Conservation (phyloP, 2,329 filamentous ascomycete genomes). For the Nigrospora osmanthi region DNA sequence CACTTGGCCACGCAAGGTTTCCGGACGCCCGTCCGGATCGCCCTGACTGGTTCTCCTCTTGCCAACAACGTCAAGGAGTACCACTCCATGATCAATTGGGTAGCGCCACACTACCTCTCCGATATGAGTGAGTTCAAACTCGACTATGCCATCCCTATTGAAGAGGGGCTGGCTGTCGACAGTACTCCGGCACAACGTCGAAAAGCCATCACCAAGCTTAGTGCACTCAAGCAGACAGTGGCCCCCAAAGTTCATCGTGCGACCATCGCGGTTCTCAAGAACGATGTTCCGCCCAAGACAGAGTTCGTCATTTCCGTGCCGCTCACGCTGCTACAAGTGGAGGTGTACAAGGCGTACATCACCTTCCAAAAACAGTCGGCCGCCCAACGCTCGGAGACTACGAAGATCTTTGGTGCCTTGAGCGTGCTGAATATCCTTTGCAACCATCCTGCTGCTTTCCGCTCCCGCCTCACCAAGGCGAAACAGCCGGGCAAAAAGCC, state of each 20-base stretch:
- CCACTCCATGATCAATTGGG: conserved; percentile 81
- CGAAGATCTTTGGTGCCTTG: conserved; percentile 25
- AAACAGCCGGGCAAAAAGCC: conserved; percentile 3
- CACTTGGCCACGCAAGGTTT: conserved; percentile 50
- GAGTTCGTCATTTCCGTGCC: conserved; percentile 77
- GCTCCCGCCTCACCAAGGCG: conserved; percentile 22
- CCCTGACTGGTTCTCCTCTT: conserved; percentile 79
- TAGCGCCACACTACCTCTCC: conserved; percentile 72
- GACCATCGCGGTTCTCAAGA: conserved; percentile 56
- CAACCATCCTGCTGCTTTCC: conserved; percentile 43
- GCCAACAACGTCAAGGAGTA: conserved; percentile 82
- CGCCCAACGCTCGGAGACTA: not conserved
- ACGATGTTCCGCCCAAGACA: conserved; percentile 64
- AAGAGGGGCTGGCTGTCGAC: conserved; percentile 60
- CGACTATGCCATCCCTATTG: conserved; percentile 67
- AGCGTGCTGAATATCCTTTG: conserved; percentile 38
- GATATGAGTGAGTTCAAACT: conserved; percentile 57
- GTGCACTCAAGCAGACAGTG: conserved; percentile 63
- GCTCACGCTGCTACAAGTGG: conserved; percentile 56
- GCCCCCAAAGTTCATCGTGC: conserved; percentile 71
- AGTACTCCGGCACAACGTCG: conserved; percentile 49
- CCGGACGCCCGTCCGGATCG: conserved; percentile 63
- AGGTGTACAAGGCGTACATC: conserved; percentile 50
- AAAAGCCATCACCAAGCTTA: conserved; percentile 56
- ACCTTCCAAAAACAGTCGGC: conserved; percentile 3